Conservation (phyloP, 192 early-diverging fungal genomes). For the Backusella mclennaniae region DNA sequence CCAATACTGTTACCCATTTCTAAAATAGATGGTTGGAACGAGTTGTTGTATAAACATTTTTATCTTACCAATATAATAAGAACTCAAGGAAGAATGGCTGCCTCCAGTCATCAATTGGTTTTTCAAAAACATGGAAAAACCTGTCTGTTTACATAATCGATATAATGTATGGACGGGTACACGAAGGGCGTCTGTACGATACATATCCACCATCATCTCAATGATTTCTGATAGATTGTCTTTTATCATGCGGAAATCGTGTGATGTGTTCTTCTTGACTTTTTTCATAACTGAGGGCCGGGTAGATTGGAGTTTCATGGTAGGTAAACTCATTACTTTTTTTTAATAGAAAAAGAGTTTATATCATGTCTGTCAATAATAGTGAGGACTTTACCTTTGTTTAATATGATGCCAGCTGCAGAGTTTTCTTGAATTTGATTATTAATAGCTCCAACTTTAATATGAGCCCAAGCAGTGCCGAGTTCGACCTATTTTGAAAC, state of each 20-base stretch:
- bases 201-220: constrained; percentile 43
- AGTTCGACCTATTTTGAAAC: not conserved
- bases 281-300: not conserved
- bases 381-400: not conserved
- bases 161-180: not conserved
- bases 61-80: constrained; percentile 53
- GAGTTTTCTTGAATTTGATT: not conserved
- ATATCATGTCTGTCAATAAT: not conserved
- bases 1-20: constrained; percentile 65
- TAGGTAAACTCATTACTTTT: constrained; percentile 11
- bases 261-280: not conserved
- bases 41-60: not conserved
- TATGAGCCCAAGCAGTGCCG: not conserved
- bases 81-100: constrained; percentile 29
- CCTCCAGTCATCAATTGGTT: not conserved
- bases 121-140: constrained; percentile 17
- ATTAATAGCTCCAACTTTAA: not conserved
- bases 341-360: not conserved
- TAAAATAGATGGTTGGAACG: not conserved
- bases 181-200: constrained; percentile 11
- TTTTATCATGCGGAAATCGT: not conserved
- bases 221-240: constrained; percentile 14
- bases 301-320: not conserved
- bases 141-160: constrained; percentile 13
- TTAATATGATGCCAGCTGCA: not conserved